A percentile compares a stretch with the other conserved stretches of the same genome.
Conservation (phyloP, 169 alveolate species). For the Babesia gibsoni region DNA sequence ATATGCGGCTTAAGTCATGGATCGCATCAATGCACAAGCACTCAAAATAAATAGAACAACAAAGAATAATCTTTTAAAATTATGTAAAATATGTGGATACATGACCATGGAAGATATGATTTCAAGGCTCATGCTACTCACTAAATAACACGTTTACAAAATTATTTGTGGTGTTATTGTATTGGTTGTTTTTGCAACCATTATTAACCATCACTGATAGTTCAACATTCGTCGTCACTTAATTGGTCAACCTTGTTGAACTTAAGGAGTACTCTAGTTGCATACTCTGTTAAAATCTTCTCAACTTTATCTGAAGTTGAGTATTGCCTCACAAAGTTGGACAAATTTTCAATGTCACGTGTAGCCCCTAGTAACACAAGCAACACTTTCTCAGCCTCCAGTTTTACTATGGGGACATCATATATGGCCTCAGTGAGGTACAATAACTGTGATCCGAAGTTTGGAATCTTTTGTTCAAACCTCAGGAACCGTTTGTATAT, state of each 20-base stretch:
- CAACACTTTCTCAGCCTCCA: constrained; percentile 35
- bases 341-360: not conserved
- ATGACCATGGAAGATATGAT: no score
- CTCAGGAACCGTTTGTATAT: constrained; percentile 35
- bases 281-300: constrained; percentile 17
- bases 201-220: no score
- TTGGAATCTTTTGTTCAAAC: constrained; percentile 5
- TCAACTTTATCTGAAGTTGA: constrained; percentile 20
- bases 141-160: no score
- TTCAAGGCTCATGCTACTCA: no score
- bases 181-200: no score
- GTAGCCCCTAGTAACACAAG: constrained; percentile 23
- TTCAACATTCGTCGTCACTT: constrained; percentile 32
- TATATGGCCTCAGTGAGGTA: constrained; percentile 28
- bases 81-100: no score
- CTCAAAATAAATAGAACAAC: no score
- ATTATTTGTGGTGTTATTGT: no score
- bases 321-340: constrained; percentile 1
- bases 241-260: constrained; percentile 30
- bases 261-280: constrained; percentile 6
- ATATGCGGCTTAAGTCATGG: no score
- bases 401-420: constrained; percentile 6
- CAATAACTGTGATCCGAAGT: constrained; percentile 23
- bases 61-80: no score
- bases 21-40: no score